phyloP scores from a whole-genome alignment of 2,329 filamentous ascomycete species.

The Claviceps sp. region DNA sequence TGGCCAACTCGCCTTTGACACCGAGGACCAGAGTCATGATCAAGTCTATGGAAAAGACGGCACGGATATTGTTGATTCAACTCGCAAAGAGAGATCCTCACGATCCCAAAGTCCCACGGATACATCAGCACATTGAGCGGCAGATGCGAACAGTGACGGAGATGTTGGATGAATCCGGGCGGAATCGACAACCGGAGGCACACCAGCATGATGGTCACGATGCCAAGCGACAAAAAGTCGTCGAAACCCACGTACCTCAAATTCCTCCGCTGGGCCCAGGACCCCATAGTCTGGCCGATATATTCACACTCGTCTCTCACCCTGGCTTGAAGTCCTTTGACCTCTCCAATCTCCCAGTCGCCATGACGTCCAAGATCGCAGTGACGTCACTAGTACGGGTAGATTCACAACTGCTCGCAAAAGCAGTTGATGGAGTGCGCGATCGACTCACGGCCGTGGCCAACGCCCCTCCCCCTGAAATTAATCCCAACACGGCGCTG shows the following conservation, averaged over 20 bases:
- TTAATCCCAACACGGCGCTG: constrained; percentile 46
- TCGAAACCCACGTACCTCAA: constrained; percentile 25
- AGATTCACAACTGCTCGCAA: constrained; percentile 53
- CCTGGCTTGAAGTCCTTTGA: constrained; percentile 66
- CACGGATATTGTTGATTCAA: constrained; percentile 70
- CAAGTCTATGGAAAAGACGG: constrained; percentile 91
- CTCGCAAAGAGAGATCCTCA: constrained; percentile 76
- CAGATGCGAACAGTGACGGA: constrained; percentile 67
- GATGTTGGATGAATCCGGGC: constrained; percentile 61
- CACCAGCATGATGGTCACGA: constrained; percentile 64
- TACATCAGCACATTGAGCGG: constrained; percentile 78
- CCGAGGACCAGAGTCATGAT: constrained; percentile 69
- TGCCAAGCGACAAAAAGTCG: constrained; percentile 69
- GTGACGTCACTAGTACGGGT: constrained; percentile 63
- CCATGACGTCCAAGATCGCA: constrained; percentile 69
- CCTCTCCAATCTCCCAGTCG: constrained; percentile 61
- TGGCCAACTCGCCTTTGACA: constrained; percentile 64
- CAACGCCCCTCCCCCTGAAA: constrained; percentile 27
- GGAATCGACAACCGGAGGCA: constrained; percentile 61
- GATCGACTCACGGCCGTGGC: constrained; percentile 34
- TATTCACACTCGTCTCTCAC: constrained; percentile 74
- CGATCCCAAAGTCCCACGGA: constrained; percentile 59
- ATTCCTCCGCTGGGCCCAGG: constrained; percentile 63
- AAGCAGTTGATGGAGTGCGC: constrained; percentile 55
- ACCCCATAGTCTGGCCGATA: constrained; percentile 63